phyloP scores from a whole-genome alignment of 495 filamentous ascomycete genomes.

The Penicillium canescens region DNA sequence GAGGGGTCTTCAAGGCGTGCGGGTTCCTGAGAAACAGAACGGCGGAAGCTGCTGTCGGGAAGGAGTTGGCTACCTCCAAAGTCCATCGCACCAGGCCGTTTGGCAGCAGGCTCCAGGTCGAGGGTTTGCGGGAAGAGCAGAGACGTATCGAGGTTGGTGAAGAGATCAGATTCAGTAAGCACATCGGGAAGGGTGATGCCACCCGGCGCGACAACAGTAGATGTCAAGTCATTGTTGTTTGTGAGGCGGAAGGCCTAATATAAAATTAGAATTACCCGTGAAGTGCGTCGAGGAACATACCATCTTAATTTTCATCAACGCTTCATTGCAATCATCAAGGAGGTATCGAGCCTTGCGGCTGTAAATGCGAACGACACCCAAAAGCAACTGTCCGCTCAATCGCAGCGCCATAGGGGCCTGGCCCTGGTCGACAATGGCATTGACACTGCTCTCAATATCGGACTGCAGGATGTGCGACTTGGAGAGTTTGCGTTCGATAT shows the following conservation, averaged over 20 bases:
- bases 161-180: slow-evolving; percentile 84
- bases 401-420: slow-evolving; percentile 95
- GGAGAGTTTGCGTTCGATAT: slow-evolving; percentile 94
- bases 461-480: slow-evolving; percentile 92
- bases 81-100: slow-evolving; percentile 54
- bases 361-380: slow-evolving; percentile 96
- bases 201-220: slow-evolving; percentile 64
- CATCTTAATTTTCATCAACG: slow-evolving; percentile 97
- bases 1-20: slow-evolving; percentile 50
- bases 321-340: slow-evolving; percentile 95
- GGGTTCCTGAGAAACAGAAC: slow-evolving; percentile 50
- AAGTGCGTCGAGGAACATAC: slow-evolving; percentile 48
- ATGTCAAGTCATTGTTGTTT: slow-evolving; percentile 78
- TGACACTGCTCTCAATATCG: slow-evolving; percentile 89
- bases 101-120: slow-evolving; percentile 56
- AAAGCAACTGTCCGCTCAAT: slow-evolving; percentile 86
- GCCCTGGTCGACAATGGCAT: slow-evolving; percentile 89
- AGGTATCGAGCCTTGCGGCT: slow-evolving; percentile 95
- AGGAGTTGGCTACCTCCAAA: slow-evolving; percentile 67
- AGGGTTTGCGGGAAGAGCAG: slow-evolving; percentile 70
- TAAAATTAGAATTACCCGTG: background rate
- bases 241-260: slow-evolving; percentile 73
- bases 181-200: slow-evolving; percentile 81
- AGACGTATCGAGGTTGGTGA: slow-evolving; percentile 72
- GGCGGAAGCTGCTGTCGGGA: slow-evolving; percentile 58